Percentiles rank a stretch among this genome's conserved stretches.
These are phyloP conservation scores for Trypanosoma melophagium DNA, from an alignment of 208 protist genomes.

Conservation along the genomic window DNA sequence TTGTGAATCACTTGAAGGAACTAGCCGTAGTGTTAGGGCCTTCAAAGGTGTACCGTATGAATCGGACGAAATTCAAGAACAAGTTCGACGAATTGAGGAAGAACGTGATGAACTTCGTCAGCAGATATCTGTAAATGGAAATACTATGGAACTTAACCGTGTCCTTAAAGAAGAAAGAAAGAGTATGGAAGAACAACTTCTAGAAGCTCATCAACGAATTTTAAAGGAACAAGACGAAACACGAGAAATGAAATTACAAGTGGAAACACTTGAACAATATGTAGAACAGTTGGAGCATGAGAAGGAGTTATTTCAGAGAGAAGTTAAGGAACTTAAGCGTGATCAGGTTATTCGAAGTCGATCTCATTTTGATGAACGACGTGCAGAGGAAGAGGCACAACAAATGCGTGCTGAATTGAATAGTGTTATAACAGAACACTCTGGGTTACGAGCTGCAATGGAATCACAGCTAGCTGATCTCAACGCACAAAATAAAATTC, in stretches of 20 bases:
- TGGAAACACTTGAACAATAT: constrained; percentile 23
- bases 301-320: constrained; percentile 31
- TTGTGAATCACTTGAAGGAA: constrained; percentile 7
- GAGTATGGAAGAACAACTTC: constrained; percentile 41
- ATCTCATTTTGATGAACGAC: constrained; percentile 3
- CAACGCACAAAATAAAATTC: constrained; percentile 10
- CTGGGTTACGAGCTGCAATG: background rate
- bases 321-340: constrained; percentile 12
- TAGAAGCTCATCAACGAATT: constrained; percentile 34
- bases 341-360: constrained; percentile 4
- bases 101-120: constrained; percentile 41
- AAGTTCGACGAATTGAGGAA: constrained; percentile 31
- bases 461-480: constrained; percentile 24
- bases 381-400: constrained; percentile 26
- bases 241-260: constrained; percentile 18
- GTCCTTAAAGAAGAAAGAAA: constrained; percentile 35
- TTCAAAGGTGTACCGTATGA: background rate
- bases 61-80: constrained; percentile 22
- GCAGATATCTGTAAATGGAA: constrained; percentile 15
- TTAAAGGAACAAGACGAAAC: constrained; percentile 35
- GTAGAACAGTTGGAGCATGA: constrained; percentile 22
- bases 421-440: constrained; percentile 7
- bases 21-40: background rate
- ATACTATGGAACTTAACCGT: constrained; percentile 1
- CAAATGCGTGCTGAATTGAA: constrained; percentile 22